Conservation (phyloP, 1,139 yeast genomes). For the Pichia sp. region DNA sequence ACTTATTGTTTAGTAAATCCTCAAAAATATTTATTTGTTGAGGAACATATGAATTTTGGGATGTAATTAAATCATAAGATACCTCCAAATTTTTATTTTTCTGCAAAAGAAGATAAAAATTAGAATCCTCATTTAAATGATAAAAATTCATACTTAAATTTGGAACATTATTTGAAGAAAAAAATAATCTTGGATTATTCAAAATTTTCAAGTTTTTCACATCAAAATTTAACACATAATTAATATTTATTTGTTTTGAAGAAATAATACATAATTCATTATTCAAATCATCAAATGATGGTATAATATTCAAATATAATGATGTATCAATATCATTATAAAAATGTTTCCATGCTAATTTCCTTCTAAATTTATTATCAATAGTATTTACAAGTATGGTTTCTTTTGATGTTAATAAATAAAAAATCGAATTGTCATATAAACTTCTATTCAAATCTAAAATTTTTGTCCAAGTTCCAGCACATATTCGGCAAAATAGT, state of each 20-base stretch:
- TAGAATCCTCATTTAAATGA: neutral
- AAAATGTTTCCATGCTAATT: conserved; percentile 67
- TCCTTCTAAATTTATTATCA: conserved; percentile 31
- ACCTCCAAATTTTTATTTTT: neutral
- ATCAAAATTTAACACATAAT: conserved; percentile 41
- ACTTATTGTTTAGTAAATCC: no score
- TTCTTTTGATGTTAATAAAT: conserved; percentile 58
- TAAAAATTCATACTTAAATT: neutral
- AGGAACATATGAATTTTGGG: no score
- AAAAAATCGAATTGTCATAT: conserved; percentile 26
- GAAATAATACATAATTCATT: conserved; percentile 23
- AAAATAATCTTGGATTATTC: conserved; percentile 36
- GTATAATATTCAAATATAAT: conserved; percentile 34
- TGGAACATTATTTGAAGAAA: conserved; percentile 16
- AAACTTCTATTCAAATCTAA: conserved; percentile 37
- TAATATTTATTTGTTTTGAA: conserved; percentile 39
- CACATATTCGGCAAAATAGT: conserved; percentile 37
- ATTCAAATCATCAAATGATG: neutral
- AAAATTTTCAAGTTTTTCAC: conserved; percentile 34
- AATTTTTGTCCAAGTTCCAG: conserved; percentile 53
- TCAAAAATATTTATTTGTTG: no score
- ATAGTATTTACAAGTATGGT: conserved; percentile 41
- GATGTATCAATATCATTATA: conserved; percentile 53
- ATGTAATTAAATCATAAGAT: neutral
- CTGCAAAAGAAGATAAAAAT: neutral